phyloP scores from a whole-genome alignment of 1,139 yeast genomes.

The Debaryomycetaceae sp. region DNA sequence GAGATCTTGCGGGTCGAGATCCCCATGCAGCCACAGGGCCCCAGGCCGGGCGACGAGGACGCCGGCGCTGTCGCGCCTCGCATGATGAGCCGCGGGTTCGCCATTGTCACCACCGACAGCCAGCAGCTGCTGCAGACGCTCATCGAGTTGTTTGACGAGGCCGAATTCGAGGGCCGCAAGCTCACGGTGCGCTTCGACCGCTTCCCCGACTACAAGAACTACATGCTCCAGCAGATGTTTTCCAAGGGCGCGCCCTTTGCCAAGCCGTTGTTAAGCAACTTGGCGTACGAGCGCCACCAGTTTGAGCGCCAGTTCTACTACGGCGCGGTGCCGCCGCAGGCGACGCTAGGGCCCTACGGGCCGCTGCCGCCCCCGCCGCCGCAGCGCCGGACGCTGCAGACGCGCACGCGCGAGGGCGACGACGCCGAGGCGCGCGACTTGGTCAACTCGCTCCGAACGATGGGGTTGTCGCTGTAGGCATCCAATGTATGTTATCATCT shows the following conservation, averaged over 20 bases:
- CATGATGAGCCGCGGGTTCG: slow-evolving; percentile 56
- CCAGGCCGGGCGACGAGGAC: neutral
- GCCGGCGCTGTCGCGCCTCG: slow-evolving; percentile 11
- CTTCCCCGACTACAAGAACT: slow-evolving; percentile 39
- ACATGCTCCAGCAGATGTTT: slow-evolving; percentile 26
- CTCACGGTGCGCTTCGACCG: slow-evolving; percentile 59
- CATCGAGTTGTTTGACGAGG: slow-evolving; percentile 47
- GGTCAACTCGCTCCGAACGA: slow-evolving; percentile 23
- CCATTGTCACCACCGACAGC: slow-evolving; percentile 54
- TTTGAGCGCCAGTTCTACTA: slow-evolving; percentile 33
- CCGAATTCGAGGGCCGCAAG: slow-evolving; percentile 52
- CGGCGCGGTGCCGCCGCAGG: no score
- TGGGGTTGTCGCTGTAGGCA: slow-evolving; percentile 12
- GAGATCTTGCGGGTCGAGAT: slow-evolving; percentile 51
- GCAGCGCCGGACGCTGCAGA: slow-evolving; percentile 2
- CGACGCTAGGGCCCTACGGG: no score
- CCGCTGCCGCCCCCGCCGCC: neutral
- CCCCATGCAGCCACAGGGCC: slow-evolving; percentile 33
- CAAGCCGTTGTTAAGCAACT: slow-evolving; percentile 11
- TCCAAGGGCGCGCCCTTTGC: no score
- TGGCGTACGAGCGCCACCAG: slow-evolving; percentile 34
- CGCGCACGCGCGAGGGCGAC: slow-evolving; percentile 4
- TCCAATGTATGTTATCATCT: slow-evolving; percentile 5
- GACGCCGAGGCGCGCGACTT: slow-evolving; percentile 24
- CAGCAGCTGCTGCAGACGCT: slow-evolving; percentile 47